Evolutionary conservation across 176 grass and related monocot genomes (phyloP).

Genomic region (Raddia guianensis): DNA sequence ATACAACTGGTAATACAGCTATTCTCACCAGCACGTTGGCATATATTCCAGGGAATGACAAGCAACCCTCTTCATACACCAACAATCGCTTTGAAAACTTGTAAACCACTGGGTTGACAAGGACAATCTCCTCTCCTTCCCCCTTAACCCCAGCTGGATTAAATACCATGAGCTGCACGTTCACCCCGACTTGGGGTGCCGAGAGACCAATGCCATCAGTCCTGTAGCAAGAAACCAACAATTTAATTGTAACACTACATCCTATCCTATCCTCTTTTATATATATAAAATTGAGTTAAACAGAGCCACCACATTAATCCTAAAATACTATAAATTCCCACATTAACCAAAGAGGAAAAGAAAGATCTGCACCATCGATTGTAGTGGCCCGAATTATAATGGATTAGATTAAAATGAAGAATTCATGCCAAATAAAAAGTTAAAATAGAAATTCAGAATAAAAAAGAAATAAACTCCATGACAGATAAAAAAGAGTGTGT

Average conservation of each 20-base stretch:
- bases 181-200: conserved; percentile 91
- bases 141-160: conserved; percentile 80
- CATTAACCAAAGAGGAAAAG: too few species aligned
- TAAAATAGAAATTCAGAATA: too few species aligned
- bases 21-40: conserved; percentile 84
- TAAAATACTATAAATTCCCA: too few species aligned
- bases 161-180: conserved; percentile 98
- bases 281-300: too few species aligned
- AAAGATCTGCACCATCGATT: too few species aligned
- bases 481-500: too few species aligned
- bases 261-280: too few species aligned
- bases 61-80: conserved; percentile 84
- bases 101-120: conserved; percentile 84
- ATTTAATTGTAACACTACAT: conserved; percentile 2
- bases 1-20: conserved; percentile 28
- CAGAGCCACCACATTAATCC: too few species aligned
- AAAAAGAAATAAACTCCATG: too few species aligned
- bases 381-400: too few species aligned
- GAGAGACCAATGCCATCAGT: conserved; percentile 97
- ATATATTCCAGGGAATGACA: conserved; percentile 96
- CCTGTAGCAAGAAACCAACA: conserved; percentile 48
- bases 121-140: conserved; percentile 90
- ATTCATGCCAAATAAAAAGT: too few species aligned
- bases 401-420: too few species aligned
- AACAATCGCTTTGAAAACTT: conserved; percentile 66